Evolutionary conservation across 305 asterid genomes (phyloP), one percentile per base, ranked within the genome.

Genomic region (Ajuga reptans): DNA sequence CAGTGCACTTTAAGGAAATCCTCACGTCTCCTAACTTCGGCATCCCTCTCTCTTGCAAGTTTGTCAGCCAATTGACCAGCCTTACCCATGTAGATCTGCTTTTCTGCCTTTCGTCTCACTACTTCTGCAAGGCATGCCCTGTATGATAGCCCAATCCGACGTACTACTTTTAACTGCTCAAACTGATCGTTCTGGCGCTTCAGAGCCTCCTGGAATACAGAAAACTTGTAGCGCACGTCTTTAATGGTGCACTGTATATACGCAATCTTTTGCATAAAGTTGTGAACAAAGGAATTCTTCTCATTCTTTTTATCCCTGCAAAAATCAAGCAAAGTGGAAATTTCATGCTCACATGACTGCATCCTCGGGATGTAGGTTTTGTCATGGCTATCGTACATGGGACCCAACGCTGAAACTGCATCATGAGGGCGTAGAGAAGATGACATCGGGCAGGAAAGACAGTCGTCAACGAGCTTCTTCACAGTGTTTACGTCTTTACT

Each of bases 391-490:
- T 89, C 96, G 45, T 93, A 93, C 89, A 91, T 89, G 10, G 92
- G 96, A 60, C 99, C 99, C 89, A 91, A 68, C 1, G 97, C 99
- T 4, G 97, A 93, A 80, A 91, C 99, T 42, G 99, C 97, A 82
- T 93, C 99, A 68, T 90, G 97, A 51, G 99, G 99, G 57, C 95
- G 96, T 64, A 90, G 85, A n/a, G 96, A 87, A 70, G 96, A 82
- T 47, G 97, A 78, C 72, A 85, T 70, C 78, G 83, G 85, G 82
- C 85, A 62, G 69, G 91, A 77, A 46, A 89, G 82, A 76, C 96
- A 83, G 68, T 91, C 97, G 67, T 87, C 97, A 60, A 93, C 95
- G 14, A 93, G 96, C 74, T 84, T 93, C 87, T 87, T 93, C 56
- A 91, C 99, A n/a, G 87, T 90, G 66, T 72, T 85, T 66, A 89